phyloP scores from a whole-genome alignment of 2,329 filamentous ascomycete genomes.

The Phaeosphaeria sp. region DNA sequence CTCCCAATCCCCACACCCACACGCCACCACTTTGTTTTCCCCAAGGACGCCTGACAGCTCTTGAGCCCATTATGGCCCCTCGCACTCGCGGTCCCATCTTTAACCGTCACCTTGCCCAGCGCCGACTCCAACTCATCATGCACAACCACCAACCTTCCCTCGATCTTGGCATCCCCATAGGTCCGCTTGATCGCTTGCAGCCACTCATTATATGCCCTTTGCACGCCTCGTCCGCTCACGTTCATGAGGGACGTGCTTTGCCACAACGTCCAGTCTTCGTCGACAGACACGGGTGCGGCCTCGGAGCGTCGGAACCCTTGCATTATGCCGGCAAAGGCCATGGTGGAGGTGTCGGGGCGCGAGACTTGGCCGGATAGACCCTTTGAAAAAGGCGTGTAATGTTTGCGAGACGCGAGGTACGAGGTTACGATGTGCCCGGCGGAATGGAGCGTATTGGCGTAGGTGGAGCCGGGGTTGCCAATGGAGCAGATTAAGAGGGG shows the following conservation, averaged over 20 bases:
- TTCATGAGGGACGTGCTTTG: slow-evolving; percentile 87
- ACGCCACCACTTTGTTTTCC: slow-evolving; percentile 56
- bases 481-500: slow-evolving; percentile 82
- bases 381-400: slow-evolving; percentile 39
- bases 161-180: slow-evolving; percentile 17
- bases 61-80: slow-evolving; percentile 57
- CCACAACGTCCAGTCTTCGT: slow-evolving; percentile 66
- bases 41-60: slow-evolving; percentile 43
- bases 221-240: slow-evolving; percentile 74
- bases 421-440: slow-evolving; percentile 82
- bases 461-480: slow-evolving; percentile 75
- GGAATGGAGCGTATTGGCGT: slow-evolving; percentile 81
- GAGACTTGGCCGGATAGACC: slow-evolving; percentile 40
- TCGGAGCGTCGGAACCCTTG: slow-evolving; percentile 27
- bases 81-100: slow-evolving; percentile 61
- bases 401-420: slow-evolving; percentile 27
- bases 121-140: slow-evolving; percentile 86
- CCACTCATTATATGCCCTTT: slow-evolving; percentile 68
- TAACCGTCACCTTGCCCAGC: slow-evolving; percentile 71
- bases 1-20: slow-evolving; percentile 89
- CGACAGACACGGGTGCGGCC: slow-evolving; percentile 14
- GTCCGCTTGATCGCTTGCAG: slow-evolving; percentile 14
- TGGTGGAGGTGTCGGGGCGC: slow-evolving; percentile 30
- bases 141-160: slow-evolving; percentile 71
- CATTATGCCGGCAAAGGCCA: slow-evolving; percentile 56